These are phyloP conservation scores for Oryza longistaminata DNA, from an alignment of 176 grass and related monocot genomes.

Conservation along the genomic window DNA sequence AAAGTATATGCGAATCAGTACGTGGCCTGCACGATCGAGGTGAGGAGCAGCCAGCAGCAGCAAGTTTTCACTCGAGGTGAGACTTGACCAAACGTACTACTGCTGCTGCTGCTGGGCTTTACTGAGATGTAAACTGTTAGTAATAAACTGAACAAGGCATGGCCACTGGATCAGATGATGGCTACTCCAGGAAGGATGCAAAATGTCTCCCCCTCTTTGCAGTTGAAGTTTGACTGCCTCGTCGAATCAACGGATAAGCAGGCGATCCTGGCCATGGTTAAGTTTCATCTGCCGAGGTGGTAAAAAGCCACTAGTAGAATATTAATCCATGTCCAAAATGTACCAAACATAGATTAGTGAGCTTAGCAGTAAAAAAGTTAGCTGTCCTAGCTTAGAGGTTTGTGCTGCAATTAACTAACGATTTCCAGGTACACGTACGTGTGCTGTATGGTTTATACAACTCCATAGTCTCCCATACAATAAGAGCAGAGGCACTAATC, in stretches of 20 bases:
- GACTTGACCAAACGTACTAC: neutral
- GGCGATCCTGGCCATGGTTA: neutral
- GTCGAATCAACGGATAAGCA: neutral
- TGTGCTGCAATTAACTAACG: neutral
- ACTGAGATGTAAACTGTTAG: neutral
- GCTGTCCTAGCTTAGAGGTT: constrained; percentile 23
- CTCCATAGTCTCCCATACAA: neutral
- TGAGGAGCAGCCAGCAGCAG: neutral
- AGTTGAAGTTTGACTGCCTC: constrained; percentile 35
- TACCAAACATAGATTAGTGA: constrained; percentile 3
- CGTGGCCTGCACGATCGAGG: constrained; percentile 44
- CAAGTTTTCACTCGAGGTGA: constrained; percentile 28
- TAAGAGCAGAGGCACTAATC: neutral
- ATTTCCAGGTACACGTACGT: constrained; percentile 42
- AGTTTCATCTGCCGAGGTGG: neutral
- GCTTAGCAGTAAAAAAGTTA: neutral
- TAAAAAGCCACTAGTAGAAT: neutral
- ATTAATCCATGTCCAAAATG: neutral
- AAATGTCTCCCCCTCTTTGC: neutral
- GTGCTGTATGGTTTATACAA: constrained; percentile 2
- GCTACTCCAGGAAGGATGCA: neutral
- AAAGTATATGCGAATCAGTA: constrained; percentile 48
- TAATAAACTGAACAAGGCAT: constrained; percentile 8
- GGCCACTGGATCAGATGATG: neutral
- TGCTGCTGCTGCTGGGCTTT: neutral